Base-by-base conservation (phyloP, 2,329 filamentous ascomycete genomes). In the Hyphodiscus sp. region DNA sequence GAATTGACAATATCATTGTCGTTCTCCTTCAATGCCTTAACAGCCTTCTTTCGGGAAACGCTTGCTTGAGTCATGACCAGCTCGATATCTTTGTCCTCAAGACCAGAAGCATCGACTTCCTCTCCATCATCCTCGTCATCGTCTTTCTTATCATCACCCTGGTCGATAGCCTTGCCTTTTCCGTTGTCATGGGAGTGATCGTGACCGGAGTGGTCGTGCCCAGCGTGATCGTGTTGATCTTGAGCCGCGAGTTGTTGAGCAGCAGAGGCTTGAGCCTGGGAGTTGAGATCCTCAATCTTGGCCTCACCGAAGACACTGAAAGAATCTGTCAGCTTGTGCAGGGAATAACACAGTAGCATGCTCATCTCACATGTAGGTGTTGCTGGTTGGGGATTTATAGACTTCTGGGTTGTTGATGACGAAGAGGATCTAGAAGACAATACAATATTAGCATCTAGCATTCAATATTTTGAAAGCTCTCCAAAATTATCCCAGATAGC, bases 1-100 rank as follows among this genome's bases (percentile, higher is more conserved):
- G 94, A 96, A 82, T 99, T 99, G 80, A 99, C 94, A 78, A 99
- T 99, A 73, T 99, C 94, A 70, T 97, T 96, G 78, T 97, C 92
- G 72, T 99, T 99, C 80, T 97, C 94, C 80, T 91, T 91, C 71
- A 99, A 82, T 53, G 95, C 94, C 79, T 97, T 99, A 79, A 99
- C 84, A 58, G 94, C 94, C 85, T 97, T 97, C 79, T 95, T 96
- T 74, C 94, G 84, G 67, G 90, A 96, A 68, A 99, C 95, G 69
- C 80, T 94, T 67, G 94, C 94, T 77, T 99, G 92, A 66, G 89
- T 90, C 90, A 97, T 96, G 74, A 99, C 94, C 55, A 99, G 83
- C 76, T 99, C 94, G 69, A 99, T 99, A 73, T 99, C 95, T 85
- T 99, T 99, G 71, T 92, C 87, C 81, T 99, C 94, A 52, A 99